Percentiles rank a stretch among this genome's conserved stretches.
Evolutionary conservation across 2,329 filamentous ascomycete genomes (phyloP).

Genomic region (Nothomitra cinnamomea): DNA sequence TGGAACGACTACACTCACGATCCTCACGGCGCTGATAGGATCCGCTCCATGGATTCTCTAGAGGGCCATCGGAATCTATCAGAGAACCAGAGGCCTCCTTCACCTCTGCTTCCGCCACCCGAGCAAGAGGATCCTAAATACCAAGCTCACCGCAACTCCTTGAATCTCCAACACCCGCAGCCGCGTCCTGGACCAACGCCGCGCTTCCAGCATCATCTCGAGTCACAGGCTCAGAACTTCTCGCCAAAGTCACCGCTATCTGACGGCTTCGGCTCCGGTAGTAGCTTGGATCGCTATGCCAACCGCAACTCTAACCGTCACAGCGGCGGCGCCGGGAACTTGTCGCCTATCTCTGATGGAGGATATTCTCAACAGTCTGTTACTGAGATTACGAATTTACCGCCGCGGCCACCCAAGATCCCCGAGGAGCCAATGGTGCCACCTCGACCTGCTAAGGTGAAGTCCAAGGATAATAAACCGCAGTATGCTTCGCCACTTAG

Average conservation of each 20-base stretch:
- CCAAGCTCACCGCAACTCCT: slow-evolving; percentile 62
- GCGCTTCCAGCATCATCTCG: slow-evolving; percentile 55
- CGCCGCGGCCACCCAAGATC: slow-evolving; percentile 35
- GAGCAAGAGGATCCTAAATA: slow-evolving; percentile 59
- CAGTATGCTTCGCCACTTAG: slow-evolving; percentile 18
- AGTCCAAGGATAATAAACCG: slow-evolving; percentile 16
- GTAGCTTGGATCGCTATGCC: slow-evolving; percentile 26
- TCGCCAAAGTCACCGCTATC: slow-evolving; percentile 42
- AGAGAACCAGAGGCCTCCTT: slow-evolving; percentile 27
- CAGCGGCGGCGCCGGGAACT: slow-evolving; percentile 21
- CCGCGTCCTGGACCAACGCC: slow-evolving; percentile 57
- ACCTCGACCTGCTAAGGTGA: slow-evolving; percentile 25
- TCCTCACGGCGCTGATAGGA: slow-evolving; percentile 39
- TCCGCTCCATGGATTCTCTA: slow-evolving; percentile 24
- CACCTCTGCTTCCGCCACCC: slow-evolving; percentile 36
- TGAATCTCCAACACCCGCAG: slow-evolving; percentile 67
- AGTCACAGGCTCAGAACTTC: slow-evolving; percentile 54
- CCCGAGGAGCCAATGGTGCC: slow-evolving; percentile 41
- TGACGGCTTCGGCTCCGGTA: slow-evolving; percentile 45
- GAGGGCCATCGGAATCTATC: background rate
- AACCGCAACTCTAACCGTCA: background rate
- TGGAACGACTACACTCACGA: slow-evolving; percentile 43
- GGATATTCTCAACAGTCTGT: slow-evolving; percentile 28
- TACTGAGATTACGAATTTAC: slow-evolving; percentile 19
- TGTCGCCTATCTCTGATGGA: slow-evolving; percentile 29